These are phyloP conservation scores for Vigna unguiculata DNA, from an alignment of 306 rosid genomes.

Conservation along the genomic window DNA sequence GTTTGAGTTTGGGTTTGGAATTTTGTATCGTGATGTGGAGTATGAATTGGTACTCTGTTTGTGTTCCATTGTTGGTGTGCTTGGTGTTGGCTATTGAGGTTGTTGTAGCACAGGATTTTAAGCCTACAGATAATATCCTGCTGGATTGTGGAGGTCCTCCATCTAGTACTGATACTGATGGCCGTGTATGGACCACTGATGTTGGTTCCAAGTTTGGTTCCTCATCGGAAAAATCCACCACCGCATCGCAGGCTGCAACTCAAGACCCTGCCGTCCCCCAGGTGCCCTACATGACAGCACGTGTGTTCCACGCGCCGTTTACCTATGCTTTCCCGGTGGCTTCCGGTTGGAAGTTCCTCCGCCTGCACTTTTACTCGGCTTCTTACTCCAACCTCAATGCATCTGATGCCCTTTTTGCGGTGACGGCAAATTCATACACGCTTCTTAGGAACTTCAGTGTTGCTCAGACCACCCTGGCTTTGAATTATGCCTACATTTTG, in stretches of 20 bases:
- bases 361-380: conserved; percentile 75
- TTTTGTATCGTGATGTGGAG: conserved; percentile 53
- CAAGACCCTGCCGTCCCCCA: conserved; percentile 78
- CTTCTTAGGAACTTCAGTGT: conserved; percentile 80
- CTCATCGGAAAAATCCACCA: conserved; percentile 45
- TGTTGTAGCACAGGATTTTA: conserved; percentile 58
- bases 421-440: conserved; percentile 61
- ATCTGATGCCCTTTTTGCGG: conserved; percentile 66
- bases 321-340: conserved; percentile 83
- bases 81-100: conserved; percentile 48
- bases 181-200: conserved; percentile 74
- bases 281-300: conserved; percentile 75
- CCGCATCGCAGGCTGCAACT: conserved; percentile 52
- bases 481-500: conserved; percentile 63
- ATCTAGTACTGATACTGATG: conserved; percentile 57
- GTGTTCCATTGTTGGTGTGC: conserved; percentile 46
- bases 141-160: conserved; percentile 82
- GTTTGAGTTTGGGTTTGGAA: conserved; percentile 5
- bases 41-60: conserved; percentile 16
- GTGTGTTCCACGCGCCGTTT: conserved; percentile 60
- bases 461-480: conserved; percentile 63
- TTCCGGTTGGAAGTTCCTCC: conserved; percentile 73
- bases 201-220: conserved; percentile 63
- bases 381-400: conserved; percentile 65
- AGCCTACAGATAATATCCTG: conserved; percentile 69